Evolutionary conservation across 1,284 basidiomycete species (phyloP).

Genomic region (Cerioporus squamosus): DNA sequence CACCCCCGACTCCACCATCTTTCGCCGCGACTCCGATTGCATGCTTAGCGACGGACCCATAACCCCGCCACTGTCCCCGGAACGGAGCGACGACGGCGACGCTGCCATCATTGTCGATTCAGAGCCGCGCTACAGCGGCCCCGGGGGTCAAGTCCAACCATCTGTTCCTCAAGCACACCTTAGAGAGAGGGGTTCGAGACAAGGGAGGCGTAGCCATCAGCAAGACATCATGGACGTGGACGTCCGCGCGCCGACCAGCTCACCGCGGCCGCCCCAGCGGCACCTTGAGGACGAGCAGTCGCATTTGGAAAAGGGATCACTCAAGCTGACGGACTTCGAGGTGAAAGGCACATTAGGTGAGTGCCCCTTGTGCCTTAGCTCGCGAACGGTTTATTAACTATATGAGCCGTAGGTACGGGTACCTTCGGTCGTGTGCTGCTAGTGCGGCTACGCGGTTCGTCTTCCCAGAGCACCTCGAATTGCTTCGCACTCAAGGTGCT

Average conservation of each 20-base stretch:
- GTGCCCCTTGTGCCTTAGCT: constrained; percentile 19
- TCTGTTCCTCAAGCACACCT: constrained; percentile 15
- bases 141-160: constrained; percentile 12
- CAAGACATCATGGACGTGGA: constrained; percentile 34
- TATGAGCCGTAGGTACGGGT: constrained; percentile 71
- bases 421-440: constrained; percentile 94
- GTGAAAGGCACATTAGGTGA: constrained; percentile 78
- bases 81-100: constrained; percentile 36
- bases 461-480: constrained; percentile 52
- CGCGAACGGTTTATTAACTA: background rate
- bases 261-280: constrained; percentile 51
- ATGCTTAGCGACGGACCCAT: constrained; percentile 42
- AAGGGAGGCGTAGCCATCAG: constrained; percentile 20
- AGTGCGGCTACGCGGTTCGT: constrained; percentile 65
- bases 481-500: constrained; percentile 95
- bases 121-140: constrained; percentile 33
- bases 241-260: constrained; percentile 12
- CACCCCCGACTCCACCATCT: constrained; percentile 27
- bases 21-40: constrained; percentile 36
- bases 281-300: constrained; percentile 71
- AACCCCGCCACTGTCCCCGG: constrained; percentile 45
- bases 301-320: constrained; percentile 58
- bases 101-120: constrained; percentile 34
- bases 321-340: constrained; percentile 79
- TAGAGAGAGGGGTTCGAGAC: constrained; percentile 20